Percentiles rank a stretch among this genome's conserved stretches.
Evolutionary conservation across 1,139 yeast genomes (phyloP).

Genomic region (Trichomonascaceae sp.): DNA sequence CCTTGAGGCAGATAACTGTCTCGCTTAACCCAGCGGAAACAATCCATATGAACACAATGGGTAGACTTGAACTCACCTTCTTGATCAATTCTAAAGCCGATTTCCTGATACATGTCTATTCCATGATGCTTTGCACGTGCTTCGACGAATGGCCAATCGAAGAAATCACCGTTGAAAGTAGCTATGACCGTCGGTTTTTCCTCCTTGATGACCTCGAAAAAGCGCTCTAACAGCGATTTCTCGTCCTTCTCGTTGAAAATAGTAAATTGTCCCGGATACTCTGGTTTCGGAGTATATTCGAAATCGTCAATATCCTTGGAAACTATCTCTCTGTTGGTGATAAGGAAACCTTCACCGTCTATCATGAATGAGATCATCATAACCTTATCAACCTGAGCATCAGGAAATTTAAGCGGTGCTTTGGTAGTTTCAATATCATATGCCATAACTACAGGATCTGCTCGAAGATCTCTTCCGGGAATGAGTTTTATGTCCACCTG

Average conservation of each 20-base stretch:
- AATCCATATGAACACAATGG: constrained; percentile 95
- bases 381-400: constrained; percentile 82
- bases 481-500: constrained; percentile 54
- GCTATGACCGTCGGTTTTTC: constrained; percentile 91
- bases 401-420: constrained; percentile 94
- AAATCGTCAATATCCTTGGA: constrained; percentile 94
- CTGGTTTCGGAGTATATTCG: constrained; percentile 96
- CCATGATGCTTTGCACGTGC: constrained; percentile 79
- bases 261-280: constrained; percentile 83
- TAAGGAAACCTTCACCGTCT: constrained; percentile 92
- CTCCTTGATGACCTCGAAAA: constrained; percentile 87
- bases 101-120: constrained; percentile 83
- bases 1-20: constrained; percentile 98
- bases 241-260: constrained; percentile 90
- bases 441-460: constrained; percentile 95
- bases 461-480: constrained; percentile 78
- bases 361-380: constrained; percentile 99
- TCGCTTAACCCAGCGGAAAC: constrained; percentile 97
- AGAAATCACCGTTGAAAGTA: constrained; percentile 96
- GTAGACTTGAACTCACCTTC: constrained; percentile 93
- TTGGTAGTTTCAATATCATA: constrained; percentile 98
- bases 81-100: constrained; percentile 81
- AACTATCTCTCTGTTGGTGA: constrained; percentile 90
- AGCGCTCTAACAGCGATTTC: constrained; percentile 61
- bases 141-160: constrained; percentile 99